Base-by-base conservation (phyloP, 164 flowering plant species). In the Santalum album region DNA sequence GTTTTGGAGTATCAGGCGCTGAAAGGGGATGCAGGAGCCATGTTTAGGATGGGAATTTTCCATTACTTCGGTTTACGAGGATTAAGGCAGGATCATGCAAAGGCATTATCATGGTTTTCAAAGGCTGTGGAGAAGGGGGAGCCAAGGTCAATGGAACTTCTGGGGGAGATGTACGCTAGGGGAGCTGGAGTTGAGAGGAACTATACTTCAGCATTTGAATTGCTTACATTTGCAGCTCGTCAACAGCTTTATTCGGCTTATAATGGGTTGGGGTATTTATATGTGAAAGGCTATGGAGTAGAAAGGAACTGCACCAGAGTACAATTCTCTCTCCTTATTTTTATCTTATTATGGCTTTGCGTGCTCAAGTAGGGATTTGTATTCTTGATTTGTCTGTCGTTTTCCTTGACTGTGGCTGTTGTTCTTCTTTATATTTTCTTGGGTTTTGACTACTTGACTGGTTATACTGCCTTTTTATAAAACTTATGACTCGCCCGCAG, bases 271-370 rank as follows among this genome's bases (percentile, higher is more conserved):
- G 97, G 97, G 2, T 94, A 87, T 73, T 65, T 94, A 63, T 87
- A 94, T 76, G 97, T 79, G 19, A 94, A 87, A 66, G 99, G 99
- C 21, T 86, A 84, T 70, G 99, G 99, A 57, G 99, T 94, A 35
- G 96, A 90, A 27, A 87, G 83, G 75, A 94, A 94, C 70, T 81
- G 68, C 64, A 94, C 97, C 27, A 94, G 81, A 66, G 99, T 87
- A 73, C n/a, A 74, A 82, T 29, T 35, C 7, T 3, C 18, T 34
- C n/a, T 15, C 20, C 11, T 14, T 21, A 43, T 27, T 58, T 42
- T 34, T 36, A 45, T 52, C 20, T 22, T 55, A 32, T 7, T 32
- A 12, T 32, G 12, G 7, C 36, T 1, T 32, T n/a, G n/a, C n/a
- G n/a, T n/a, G n/a, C n/a, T n/a, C n/a, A n/a, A n/a, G n/a, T n/a